phyloP scores from a whole-genome alignment of 2,329 filamentous ascomycete species.

The Aphanocladium album region DNA sequence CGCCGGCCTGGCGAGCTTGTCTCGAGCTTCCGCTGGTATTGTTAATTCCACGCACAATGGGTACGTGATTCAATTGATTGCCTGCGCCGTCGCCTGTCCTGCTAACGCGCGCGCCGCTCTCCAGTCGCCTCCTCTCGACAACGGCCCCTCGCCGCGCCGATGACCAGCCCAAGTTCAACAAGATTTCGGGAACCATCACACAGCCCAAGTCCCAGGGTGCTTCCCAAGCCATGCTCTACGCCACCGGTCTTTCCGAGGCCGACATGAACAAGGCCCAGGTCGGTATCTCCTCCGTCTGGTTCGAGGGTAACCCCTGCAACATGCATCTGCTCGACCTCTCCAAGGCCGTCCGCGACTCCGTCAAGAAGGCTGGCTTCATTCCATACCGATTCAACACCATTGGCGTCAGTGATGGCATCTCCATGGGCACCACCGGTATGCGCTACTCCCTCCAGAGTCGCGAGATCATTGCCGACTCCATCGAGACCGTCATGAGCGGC shows the following conservation, averaged over 20 bases:
- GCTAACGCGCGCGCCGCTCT: background rate
- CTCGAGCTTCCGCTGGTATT: constrained; percentile 19
- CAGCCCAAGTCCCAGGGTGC: constrained; percentile 98
- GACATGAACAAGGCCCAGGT: constrained; percentile 97
- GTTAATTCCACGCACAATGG: constrained; percentile 20
- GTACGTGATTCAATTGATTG: constrained; percentile 18
- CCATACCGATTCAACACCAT: constrained; percentile 99
- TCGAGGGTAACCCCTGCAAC: constrained; percentile 96
- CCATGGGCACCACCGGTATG: constrained; percentile 98
- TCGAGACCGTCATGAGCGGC: constrained; percentile 97
- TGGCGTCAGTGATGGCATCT: constrained; percentile 94
- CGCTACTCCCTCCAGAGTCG: constrained; percentile 89
- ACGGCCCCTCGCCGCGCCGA: constrained; percentile 45
- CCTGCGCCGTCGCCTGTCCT: background rate
- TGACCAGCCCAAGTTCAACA: constrained; percentile 63
- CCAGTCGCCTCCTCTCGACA: constrained; percentile 46
- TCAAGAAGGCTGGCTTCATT: constrained; percentile 68
- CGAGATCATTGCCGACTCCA: constrained; percentile 95
- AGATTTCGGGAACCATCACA: constrained; percentile 77
- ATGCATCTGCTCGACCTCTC: constrained; percentile 96
- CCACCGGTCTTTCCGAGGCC: constrained; percentile 76
- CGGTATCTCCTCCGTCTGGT: constrained; percentile 97
- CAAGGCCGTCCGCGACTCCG: constrained; percentile 60
- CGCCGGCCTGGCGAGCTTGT: constrained; percentile 19
- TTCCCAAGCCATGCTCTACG: constrained; percentile 98